Percentiles rank a stretch among this genome's conserved stretches.
Evolutionary conservation across 768 basidiomycete genomes (phyloP).

Genomic region (Lactifluus piperatus): DNA sequence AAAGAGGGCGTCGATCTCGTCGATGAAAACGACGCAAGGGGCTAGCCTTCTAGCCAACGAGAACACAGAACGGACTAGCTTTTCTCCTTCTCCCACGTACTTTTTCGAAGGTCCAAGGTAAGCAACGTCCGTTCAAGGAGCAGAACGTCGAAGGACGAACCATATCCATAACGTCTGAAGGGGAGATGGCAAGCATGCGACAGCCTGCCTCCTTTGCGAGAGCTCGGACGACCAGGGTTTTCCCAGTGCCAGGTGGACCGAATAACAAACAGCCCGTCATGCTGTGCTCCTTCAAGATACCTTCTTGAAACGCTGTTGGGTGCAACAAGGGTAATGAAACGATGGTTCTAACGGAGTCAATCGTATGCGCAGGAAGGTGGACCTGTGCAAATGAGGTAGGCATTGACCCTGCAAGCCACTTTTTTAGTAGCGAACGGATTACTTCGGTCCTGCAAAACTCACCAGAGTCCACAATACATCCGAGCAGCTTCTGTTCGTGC

Average conservation of each 20-base stretch:
- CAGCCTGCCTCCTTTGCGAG: slow-evolving; percentile 91
- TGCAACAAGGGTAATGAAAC: slow-evolving; percentile 84
- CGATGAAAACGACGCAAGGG: slow-evolving; percentile 90
- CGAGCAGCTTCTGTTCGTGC: slow-evolving; percentile 74
- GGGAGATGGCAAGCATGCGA: slow-evolving; percentile 83
- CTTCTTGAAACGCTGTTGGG: slow-evolving; percentile 79
- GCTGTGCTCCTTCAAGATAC: slow-evolving; percentile 83
- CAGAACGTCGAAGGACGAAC: slow-evolving; percentile 32
- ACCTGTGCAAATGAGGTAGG: slow-evolving; percentile 83
- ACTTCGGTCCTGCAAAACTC: slow-evolving; percentile 7
- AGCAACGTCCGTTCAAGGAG: background rate
- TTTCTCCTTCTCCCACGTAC: slow-evolving; percentile 88
- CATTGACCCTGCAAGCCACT: slow-evolving; percentile 47
- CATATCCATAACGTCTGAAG: slow-evolving; percentile 96
- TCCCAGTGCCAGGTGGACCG: slow-evolving; percentile 90
- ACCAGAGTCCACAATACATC: slow-evolving; percentile 83
- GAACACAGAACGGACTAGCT: slow-evolving; percentile 84
- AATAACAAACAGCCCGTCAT: slow-evolving; percentile 90
- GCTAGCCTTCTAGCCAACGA: slow-evolving; percentile 76
- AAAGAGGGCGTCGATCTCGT: slow-evolving; percentile 91
- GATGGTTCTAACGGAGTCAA: slow-evolving; percentile 86
- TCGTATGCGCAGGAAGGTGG: slow-evolving; percentile 79
- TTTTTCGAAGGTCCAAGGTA: slow-evolving; percentile 23
- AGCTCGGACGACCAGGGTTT: slow-evolving; percentile 83
- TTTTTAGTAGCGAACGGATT: slow-evolving; percentile 11